Conservation (phyloP, 257 asterid species). For the Paraleonurus japonicus region DNA sequence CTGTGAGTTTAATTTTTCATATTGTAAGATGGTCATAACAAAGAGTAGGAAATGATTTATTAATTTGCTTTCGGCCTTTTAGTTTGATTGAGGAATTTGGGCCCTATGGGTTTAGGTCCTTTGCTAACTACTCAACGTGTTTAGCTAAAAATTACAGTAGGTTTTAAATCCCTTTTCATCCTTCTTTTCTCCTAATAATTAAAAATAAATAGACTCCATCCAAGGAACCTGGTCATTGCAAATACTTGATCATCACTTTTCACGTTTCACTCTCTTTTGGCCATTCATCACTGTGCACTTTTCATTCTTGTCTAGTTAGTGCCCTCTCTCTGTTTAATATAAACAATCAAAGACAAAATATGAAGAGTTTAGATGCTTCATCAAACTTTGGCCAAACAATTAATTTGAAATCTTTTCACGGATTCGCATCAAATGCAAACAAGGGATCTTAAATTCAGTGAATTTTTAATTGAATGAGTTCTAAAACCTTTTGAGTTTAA, state of each 20-base stretch:
- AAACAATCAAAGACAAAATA: background rate
- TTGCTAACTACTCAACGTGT: background rate
- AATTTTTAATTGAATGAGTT: background rate
- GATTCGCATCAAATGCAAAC: background rate
- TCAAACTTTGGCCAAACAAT: background rate
- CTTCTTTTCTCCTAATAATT: background rate
- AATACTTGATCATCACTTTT: background rate
- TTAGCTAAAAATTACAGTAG: background rate
- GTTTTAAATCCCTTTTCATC: background rate
- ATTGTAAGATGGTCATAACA: background rate
- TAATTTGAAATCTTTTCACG: background rate
- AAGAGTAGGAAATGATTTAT: background rate
- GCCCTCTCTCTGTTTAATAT: background rate
- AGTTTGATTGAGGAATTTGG: background rate
- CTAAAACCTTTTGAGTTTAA: background rate
- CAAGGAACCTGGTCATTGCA: background rate
- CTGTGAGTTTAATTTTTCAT: slow-evolving; percentile 52
- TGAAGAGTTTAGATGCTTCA: background rate
- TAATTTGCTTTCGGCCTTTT: slow-evolving; percentile 8
- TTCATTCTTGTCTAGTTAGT: background rate
- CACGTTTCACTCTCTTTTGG: background rate
- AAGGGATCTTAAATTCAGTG: background rate
- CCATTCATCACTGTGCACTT: background rate
- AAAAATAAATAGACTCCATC: background rate
- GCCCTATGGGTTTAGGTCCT: background rate